Conservation (phyloP, 805 yeast species). For the Hanseniaspora clermontiae region DNA sequence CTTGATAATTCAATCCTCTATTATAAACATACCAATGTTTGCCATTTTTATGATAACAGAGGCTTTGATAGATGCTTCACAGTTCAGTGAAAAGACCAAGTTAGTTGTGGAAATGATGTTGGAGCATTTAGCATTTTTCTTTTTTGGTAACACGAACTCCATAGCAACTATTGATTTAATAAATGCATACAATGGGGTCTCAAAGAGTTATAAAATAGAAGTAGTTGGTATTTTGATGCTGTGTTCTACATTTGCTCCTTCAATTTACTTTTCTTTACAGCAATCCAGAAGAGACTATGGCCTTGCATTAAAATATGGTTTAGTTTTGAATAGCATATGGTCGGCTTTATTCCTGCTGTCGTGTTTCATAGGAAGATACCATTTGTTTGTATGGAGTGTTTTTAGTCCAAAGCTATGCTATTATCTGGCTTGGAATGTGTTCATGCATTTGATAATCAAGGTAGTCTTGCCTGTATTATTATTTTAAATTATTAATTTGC, state of each 20-base stretch:
- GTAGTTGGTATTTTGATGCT: conserved; percentile 70
- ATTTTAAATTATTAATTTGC: background rate
- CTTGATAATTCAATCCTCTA: conserved; percentile 39
- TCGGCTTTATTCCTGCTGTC: conserved; percentile 51
- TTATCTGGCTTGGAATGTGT: conserved; percentile 59
- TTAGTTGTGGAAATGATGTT: conserved; percentile 28
- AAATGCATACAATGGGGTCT: conserved; percentile 82
- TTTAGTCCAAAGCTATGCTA: conserved; percentile 86
- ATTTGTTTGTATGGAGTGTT: conserved; percentile 93
- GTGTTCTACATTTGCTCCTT: conserved; percentile 72
- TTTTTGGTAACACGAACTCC: conserved; percentile 83
- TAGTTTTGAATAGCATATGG: conserved; percentile 47
- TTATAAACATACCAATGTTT: conserved; percentile 39
- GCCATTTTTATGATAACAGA: conserved; percentile 28
- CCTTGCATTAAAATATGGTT: conserved; percentile 16
- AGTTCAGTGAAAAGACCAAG: conserved; percentile 8
- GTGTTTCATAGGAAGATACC: conserved; percentile 65
- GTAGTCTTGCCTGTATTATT: conserved; percentile 20
- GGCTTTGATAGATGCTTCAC: conserved; percentile 1
- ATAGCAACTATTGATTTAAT: conserved; percentile 82
- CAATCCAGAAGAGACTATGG: conserved; percentile 13
- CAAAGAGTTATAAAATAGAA: conserved; percentile 47
- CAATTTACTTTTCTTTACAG: conserved; percentile 65
- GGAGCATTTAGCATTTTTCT: conserved; percentile 71
- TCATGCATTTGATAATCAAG: conserved; percentile 36